Conservation (phyloP, 2,329 filamentous ascomycete genomes). For the Trichoderma simmonsii region DNA sequence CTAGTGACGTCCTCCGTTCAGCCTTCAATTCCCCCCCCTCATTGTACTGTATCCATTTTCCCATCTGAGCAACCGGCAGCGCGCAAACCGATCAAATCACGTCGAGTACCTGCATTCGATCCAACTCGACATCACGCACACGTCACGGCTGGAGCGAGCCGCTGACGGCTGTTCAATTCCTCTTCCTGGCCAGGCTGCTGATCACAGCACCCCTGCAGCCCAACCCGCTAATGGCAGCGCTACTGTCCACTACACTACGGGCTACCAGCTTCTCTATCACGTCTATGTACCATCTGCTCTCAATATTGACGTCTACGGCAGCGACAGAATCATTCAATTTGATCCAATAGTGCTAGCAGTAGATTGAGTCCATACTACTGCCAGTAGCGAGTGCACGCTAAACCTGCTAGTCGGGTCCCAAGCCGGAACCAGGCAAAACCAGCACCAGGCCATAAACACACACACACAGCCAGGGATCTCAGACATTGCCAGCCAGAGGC, state of each 20-base stretch:
- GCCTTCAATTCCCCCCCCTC: neutral
- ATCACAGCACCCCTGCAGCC: conserved; percentile 11
- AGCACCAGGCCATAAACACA: neutral
- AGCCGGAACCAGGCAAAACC: neutral
- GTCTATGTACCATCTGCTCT: too few relatives aligned
- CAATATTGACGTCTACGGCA: neutral
- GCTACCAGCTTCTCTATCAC: too few relatives aligned
- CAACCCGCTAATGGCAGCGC: conserved; percentile 5
- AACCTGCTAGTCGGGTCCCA: neutral
- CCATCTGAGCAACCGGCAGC: neutral
- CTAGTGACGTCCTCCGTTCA: neutral
- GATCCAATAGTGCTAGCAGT: neutral
- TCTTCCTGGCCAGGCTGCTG: neutral
- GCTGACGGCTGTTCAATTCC: neutral
- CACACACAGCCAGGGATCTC: neutral
- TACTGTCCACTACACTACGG: neutral
- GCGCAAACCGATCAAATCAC: neutral
- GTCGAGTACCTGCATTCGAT: neutral
- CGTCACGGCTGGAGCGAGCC: conserved; percentile 3
- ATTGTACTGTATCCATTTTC: neutral
- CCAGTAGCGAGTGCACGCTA: neutral
- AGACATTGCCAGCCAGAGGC: neutral
- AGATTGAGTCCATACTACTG: too few relatives aligned
- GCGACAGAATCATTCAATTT: too few relatives aligned
- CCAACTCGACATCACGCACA: neutral